Evolutionary conservation across 345 rosid species (phyloP), one percentile per base, ranked within the genome.

Genomic region (Eucalyptus brandiana): DNA sequence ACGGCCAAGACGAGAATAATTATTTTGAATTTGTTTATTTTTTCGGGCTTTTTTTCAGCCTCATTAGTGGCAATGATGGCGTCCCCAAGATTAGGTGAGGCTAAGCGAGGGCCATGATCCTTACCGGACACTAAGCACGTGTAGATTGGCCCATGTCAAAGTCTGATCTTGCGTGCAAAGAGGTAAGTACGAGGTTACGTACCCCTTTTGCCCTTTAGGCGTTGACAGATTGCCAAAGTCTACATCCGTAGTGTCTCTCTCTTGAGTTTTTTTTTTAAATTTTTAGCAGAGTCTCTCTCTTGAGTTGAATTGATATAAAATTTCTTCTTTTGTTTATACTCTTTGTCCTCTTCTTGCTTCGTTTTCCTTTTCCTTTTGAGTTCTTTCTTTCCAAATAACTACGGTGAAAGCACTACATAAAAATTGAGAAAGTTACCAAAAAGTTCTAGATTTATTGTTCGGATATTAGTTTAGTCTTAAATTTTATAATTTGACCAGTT

Each of bases 1-100:
- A 8, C 3, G 2, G 2, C 0, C 0, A 1, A 19, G 0, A 53
- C 0, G 0, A 19, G 2, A 0, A 19, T 53, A 53, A 53, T 53
- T 53, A 53, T 53, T 19, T 53, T 19, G 2, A 53, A 53, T 8
- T 53, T 51, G 4, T 51, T 18, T 51, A 18, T 53, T 50, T 50
- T 50, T 50, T 50, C 0, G 15, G n/a, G n/a, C n/a, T 18, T 6
- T 18, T 18, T 51, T 51, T 51, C 54, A 51, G 9, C 24, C 24
- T 53, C 56, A 3, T 4, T 19, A 19, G 56, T 51, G 56, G 23
- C 4, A 8, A 19, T 53, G 5, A 8, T 19, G 56, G 10, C 11
- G 1, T 53, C 58, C 5, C 26, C 24, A 53, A 8, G 11, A 53
- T 21, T 4, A 5, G 26, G 26, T 4, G 1, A 1, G 26, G 26